Base-by-base conservation (phyloP, 768 basidiomycete genomes). In the Steccherinum ochraceum region DNA sequence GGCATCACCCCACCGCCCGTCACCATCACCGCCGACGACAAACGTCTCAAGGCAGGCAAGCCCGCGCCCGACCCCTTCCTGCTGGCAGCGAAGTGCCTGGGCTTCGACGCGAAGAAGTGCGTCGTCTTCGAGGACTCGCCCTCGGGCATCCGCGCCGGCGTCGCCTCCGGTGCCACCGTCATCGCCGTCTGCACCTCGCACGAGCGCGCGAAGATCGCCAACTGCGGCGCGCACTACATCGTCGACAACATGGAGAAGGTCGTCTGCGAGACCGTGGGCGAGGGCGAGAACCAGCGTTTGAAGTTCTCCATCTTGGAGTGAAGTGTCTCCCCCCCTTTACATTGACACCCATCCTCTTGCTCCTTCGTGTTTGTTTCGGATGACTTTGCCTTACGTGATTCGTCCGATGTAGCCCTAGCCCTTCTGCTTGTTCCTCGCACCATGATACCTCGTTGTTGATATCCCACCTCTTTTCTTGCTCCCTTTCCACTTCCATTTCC, bases 41-140 rank as follows among this genome's bases (percentile, higher is more conserved):
- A 81, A 58, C 80, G 84, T 26, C 73, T 87, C 56, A 80, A 83
- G 61, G 77, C 78, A 0, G 80, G 80, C 20, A 81, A 82, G 64
- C 80, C 80, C 24, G 78, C 79, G 0, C 80, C 79, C 5, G 80
- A 82, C 60, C 80, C 80, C 1, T 82, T 82, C 72, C 70, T 82
- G 54, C 80, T 82, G 47, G 80, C 80, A 11, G 80, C 80, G 7
- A 63, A 75, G 56, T 77, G 78, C 58, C 75, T 82, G 46, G 79
- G 80, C 5, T 81, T 73, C 60, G 65, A 72, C 4, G 73, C 78
- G 44, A 71, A 72, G 45, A 74, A 76, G n/a, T 85, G 83, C 54
- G 76, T 91, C 57, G 88, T 90, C 24, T 81, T 91, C 46, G 87
- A 89, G 61, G 88, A 91, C 60, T 88, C 80, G 41, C 75, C 80